phyloP scores from a whole-genome alignment of 257 asterid species.

The Solanum chmielewskii region DNA sequence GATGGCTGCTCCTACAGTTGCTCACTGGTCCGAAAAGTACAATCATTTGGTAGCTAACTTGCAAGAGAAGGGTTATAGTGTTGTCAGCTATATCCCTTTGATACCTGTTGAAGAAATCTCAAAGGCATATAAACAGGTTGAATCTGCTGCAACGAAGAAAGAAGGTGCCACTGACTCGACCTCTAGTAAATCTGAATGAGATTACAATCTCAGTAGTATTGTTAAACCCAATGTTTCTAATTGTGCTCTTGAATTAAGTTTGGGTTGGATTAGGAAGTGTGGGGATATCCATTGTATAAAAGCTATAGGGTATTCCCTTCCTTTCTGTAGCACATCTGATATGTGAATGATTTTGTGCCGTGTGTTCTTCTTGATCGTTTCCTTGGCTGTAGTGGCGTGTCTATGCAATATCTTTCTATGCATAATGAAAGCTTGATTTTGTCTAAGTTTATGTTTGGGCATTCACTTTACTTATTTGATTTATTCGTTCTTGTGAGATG shows the following conservation, averaged over 20 bases:
- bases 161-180: constrained; percentile 7
- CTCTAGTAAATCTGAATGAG: constrained; percentile 27
- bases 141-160: constrained; percentile 35
- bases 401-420: not conserved
- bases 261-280: not conserved
- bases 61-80: constrained; percentile 37
- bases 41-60: constrained; percentile 30
- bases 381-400: not conserved
- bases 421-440: not conserved
- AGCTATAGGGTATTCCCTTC: not conserved
- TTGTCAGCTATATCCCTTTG: constrained; percentile 39
- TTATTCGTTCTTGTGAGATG: not conserved
- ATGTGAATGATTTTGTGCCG: not conserved
- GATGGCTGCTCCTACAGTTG: constrained; percentile 31
- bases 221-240: not conserved
- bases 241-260: not conserved
- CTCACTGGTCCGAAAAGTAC: constrained; percentile 45
- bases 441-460: not conserved
- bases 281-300: not conserved
- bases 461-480: not conserved
- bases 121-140: constrained; percentile 58
- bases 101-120: constrained; percentile 58
- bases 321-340: not conserved
- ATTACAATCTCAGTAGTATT: not conserved
- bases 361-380: not conserved